Evolutionary conservation across 2,329 filamentous ascomycete species (phyloP), one percentile per base, ranked within the genome.

Genomic region (Cordyceps tenuipes): DNA sequence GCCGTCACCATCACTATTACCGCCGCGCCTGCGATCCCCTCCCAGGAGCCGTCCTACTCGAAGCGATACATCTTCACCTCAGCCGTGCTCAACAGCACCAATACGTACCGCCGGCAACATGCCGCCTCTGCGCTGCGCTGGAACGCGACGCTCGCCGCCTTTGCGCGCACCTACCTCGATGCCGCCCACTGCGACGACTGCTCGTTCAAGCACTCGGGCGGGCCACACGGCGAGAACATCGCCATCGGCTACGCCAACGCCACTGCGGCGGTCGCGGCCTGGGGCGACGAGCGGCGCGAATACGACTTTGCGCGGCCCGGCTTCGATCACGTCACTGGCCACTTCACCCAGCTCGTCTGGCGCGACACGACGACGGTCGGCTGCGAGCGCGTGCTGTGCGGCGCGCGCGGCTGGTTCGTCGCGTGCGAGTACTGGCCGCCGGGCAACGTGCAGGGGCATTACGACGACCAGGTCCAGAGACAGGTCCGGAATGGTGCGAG

Each of bases 321-420:
- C 0, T 90, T 88, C 66, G 75, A 68, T 8, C 76, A 85, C 64
- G 70, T 73, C 48, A 88, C 87, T 21, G 87, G 87, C 0, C 87
- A 90, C 69, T 90, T 90, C 66, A 88, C 87, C 1, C 87, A 90
- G 75, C 72, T 90, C 9, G 87, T 90, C 9, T 90, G 88, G 88
- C 83, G 80, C 70, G 71, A 76, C 26, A 89, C 84, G 1, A 83
- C 75, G 6, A 75, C 77, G 47, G 79, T 87, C 0, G 85, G 85
- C 0, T 90, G 80, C 60, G 78, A 69, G 26, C 72, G 71, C 60
- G 73, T 64, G 63, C 62, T 77, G 48, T 82, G 79, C 54, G 72
- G 70, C 1, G 69, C 70, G 34, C 72, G 71, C 41, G 84, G 84
- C 0, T 89, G 84, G 82, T 88, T 82, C 70, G 74, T 89, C 0